Base-by-base conservation (phyloP, 1,284 basidiomycete genomes). In the Stygiomarasmius scandens region DNA sequence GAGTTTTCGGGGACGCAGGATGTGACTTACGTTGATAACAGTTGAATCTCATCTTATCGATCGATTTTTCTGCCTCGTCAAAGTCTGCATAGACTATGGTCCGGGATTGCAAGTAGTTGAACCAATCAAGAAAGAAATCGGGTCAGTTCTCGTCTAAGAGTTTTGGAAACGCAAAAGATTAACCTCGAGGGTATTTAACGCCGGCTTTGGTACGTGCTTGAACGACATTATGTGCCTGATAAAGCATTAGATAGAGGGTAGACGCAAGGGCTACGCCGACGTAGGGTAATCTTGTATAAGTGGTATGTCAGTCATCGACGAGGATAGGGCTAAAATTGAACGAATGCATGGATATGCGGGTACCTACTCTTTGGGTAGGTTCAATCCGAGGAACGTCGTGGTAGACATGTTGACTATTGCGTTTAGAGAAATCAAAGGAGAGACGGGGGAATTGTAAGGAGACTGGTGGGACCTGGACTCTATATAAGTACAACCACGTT, bases 41-140 rank as follows among this genome's bases (percentile, higher is more conserved):
- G 64, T 79, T 79, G 69, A 79, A 78, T 38, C 68, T 63, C 3
- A 57, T 23, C 0, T 74, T 76, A 2, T 67, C 68, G 23, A 66
- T 61, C 10, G 67, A 71, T 10, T 68, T 67, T 4, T 70, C 74
- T 1, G 69, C 74, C 57, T 80, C 71, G 2, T 74, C 73, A 59
- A 74, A 74, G 16, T 79, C 78, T 3, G 80, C 80, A 62, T 82
- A 82, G 41, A 75, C 75, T 79, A 49, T 12, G 29, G n/a, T n/a
- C n/a, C 2, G 19, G 20, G 14, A 34, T 14, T 8, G 32, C 32
- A n/a, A 34, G 8, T 8, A 34, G 14, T 8, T 8, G 77, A 51
- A 43, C 8, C 32, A 34, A 8, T 8, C 5, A 41, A 41, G 38
- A 32, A 32, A 32, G 29, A 32, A 32, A 32, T 8, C 14, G 77